phyloP scores from a whole-genome alignment of 2,329 filamentous ascomycete species.

The Colletotrichum sansevieriae region DNA sequence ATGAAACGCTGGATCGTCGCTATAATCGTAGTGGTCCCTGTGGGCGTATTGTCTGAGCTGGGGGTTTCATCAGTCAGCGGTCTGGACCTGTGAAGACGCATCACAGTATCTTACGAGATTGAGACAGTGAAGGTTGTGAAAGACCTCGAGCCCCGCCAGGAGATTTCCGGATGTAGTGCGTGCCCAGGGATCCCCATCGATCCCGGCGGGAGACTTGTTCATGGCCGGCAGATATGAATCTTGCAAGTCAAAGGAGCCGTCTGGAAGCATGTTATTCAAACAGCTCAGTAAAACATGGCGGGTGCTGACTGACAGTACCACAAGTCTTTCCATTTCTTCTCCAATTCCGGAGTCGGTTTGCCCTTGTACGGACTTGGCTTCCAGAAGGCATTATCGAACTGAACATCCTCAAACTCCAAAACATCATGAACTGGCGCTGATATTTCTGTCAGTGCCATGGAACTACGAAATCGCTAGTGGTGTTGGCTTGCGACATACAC shows the following conservation, averaged over 20 bases:
- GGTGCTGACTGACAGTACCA: constrained; percentile 23
- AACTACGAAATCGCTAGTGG: neutral
- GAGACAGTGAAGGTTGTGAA: constrained; percentile 67
- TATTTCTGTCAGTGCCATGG: neutral
- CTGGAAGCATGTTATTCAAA: neutral
- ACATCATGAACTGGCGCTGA: constrained; percentile 22
- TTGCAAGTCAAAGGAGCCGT: constrained; percentile 27
- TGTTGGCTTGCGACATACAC: constrained; percentile 6
- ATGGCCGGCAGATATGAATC: constrained; percentile 11
- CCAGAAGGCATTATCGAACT: constrained; percentile 32
- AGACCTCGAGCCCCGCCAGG: constrained; percentile 63
- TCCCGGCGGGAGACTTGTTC: constrained; percentile 25
- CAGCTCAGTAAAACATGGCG: neutral
- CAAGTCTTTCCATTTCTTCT: constrained; percentile 25
- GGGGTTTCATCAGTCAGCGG: neutral
- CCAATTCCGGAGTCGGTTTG: constrained; percentile 26
- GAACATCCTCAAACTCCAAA: constrained; percentile 27
- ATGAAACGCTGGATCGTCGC: constrained; percentile 26
- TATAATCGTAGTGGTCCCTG: constrained; percentile 27
- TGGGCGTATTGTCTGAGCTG: constrained; percentile 46
- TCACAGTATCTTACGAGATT: constrained; percentile 54
- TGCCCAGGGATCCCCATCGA: constrained; percentile 20
- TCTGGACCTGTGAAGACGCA: no score
- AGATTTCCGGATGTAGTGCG: constrained; percentile 23
- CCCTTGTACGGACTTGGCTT: constrained; percentile 33